Percentiles rank a stretch among this genome's conserved stretches.
Evolutionary conservation across 2,329 filamentous ascomycete species (phyloP).

Genomic region (Orbilia javanica): DNA sequence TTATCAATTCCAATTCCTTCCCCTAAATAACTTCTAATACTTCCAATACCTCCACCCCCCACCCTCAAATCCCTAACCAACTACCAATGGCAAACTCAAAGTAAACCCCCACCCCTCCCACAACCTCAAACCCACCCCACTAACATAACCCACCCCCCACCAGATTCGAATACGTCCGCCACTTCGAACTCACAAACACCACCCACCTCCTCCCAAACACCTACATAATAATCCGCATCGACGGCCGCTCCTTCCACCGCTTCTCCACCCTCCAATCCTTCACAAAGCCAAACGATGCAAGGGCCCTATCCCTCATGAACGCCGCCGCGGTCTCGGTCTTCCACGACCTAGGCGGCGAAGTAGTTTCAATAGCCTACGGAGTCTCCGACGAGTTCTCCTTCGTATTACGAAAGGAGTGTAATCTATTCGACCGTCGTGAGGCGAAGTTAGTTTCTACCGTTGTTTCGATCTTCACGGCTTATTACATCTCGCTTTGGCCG

Average conservation of each 20-base stretch:
- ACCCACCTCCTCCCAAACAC: conserved; percentile 87
- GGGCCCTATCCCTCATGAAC: conserved; percentile 94
- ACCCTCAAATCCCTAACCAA: neutral
- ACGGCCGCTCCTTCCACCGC: conserved; percentile 96
- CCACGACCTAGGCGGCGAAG: conserved; percentile 82
- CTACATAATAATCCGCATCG: conserved; percentile 94
- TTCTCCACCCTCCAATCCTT: conserved; percentile 87
- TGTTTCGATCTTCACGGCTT: conserved; percentile 91
- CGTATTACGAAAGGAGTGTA: conserved; percentile 84
- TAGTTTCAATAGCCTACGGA: conserved; percentile 81
- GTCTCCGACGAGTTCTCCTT: conserved; percentile 97
- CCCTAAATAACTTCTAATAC: neutral
- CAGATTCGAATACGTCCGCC: conserved; percentile 93
- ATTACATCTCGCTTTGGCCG: conserved; percentile 86
- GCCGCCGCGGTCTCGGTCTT: conserved; percentile 87
- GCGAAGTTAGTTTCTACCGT: conserved; percentile 93
- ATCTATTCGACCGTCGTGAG: conserved; percentile 85
- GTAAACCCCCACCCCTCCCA: conserved; percentile 57
- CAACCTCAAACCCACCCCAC: conserved; percentile 9
- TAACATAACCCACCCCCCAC: neutral
- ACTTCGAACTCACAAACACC: conserved; percentile 78
- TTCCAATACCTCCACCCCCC: neutral
- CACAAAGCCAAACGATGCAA: conserved; percentile 89
- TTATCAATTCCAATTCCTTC: neutral
- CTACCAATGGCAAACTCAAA: conserved; percentile 62